Percentiles rank a stretch among this genome's conserved stretches.
These are phyloP conservation scores for Claviceps capensis DNA, from an alignment of 2,329 filamentous ascomycete species.

Conservation along the genomic window DNA sequence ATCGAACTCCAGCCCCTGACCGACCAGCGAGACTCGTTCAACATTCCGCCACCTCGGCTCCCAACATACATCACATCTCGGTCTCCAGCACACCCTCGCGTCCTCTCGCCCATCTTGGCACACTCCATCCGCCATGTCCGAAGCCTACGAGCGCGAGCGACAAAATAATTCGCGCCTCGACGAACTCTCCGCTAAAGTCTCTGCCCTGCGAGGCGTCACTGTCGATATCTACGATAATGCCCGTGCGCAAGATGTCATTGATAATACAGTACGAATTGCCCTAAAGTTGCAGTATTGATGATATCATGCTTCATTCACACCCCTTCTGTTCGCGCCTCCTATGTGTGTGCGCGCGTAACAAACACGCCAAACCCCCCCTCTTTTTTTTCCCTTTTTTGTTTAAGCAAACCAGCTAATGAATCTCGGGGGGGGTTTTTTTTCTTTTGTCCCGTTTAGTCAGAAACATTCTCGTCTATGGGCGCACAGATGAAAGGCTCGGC, in stretches of 20 bases:
- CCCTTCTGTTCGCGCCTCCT: too few species aligned
- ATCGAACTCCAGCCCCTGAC: background rate
- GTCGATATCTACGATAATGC: constrained; percentile 98
- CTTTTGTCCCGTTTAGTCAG: constrained; percentile 38
- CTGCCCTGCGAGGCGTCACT: constrained; percentile 81
- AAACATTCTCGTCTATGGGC: constrained; percentile 82
- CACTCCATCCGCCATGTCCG: constrained; percentile 40
- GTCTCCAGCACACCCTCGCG: background rate
- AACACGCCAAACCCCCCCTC: background rate
- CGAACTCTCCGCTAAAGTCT: constrained; percentile 82
- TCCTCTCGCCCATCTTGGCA: background rate
- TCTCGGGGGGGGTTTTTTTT: background rate
- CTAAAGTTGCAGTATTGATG: too few species aligned
- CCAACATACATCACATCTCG: background rate
- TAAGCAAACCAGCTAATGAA: constrained; percentile 17
- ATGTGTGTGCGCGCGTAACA: too few species aligned
- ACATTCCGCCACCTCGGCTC: background rate
- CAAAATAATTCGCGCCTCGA: constrained; percentile 94
- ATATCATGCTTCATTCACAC: too few species aligned
- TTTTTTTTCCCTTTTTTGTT: background rate
- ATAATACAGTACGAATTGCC: constrained; percentile 54
- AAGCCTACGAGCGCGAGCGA: constrained; percentile 65
- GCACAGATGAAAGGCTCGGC: constrained; percentile 76
- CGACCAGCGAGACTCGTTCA: background rate
- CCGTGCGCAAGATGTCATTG: constrained; percentile 73